phyloP scores from a whole-genome alignment of 768 basidiomycete genomes.

The Serendipita vermifera region DNA sequence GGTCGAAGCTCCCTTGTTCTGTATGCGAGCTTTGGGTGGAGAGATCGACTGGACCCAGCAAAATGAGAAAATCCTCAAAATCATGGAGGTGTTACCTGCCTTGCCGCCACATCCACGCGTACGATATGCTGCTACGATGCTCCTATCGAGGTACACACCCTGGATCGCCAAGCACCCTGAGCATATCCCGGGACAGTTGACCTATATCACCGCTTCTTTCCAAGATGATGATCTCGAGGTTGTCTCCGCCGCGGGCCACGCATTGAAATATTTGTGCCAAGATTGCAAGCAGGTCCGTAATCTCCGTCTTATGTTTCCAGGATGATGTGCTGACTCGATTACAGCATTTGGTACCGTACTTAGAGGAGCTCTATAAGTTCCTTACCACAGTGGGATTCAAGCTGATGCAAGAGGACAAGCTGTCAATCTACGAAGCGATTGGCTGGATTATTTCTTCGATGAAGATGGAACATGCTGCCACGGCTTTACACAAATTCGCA shows the following conservation, averaged over 20 bases:
- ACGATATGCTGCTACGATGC: slow-evolving; percentile 88
- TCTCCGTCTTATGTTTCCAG: slow-evolving; percentile 5
- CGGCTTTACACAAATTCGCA: slow-evolving; percentile 75
- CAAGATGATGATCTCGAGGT: slow-evolving; percentile 70
- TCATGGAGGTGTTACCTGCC: slow-evolving; percentile 86
- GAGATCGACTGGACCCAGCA: slow-evolving; percentile 67
- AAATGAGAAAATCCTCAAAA: slow-evolving; percentile 79
- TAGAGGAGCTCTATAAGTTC: slow-evolving; percentile 86
- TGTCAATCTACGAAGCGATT: slow-evolving; percentile 91
- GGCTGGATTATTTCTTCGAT: slow-evolving; percentile 90
- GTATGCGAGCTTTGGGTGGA: slow-evolving; percentile 96
- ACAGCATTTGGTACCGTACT: slow-evolving; percentile 80
- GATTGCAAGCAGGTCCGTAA: slow-evolving; percentile 73
- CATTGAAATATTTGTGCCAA: slow-evolving; percentile 91
- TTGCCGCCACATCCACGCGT: slow-evolving; percentile 84
- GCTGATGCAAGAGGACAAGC: slow-evolving; percentile 72
- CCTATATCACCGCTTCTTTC: slow-evolving; percentile 88
- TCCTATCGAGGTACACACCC: slow-evolving; percentile 90
- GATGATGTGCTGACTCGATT: slow-evolving; percentile 9
- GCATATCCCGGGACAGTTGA: slow-evolving; percentile 73
- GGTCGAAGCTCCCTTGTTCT: slow-evolving; percentile 93
- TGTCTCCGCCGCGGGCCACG: slow-evolving; percentile 86
- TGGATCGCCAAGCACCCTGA: slow-evolving; percentile 87
- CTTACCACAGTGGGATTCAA: slow-evolving; percentile 64
- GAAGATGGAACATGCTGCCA: slow-evolving; percentile 78